These are phyloP conservation scores for Fonsecaea pedrosoi DNA, from an alignment of 2,329 filamentous ascomycete genomes.

Conservation along the genomic window DNA sequence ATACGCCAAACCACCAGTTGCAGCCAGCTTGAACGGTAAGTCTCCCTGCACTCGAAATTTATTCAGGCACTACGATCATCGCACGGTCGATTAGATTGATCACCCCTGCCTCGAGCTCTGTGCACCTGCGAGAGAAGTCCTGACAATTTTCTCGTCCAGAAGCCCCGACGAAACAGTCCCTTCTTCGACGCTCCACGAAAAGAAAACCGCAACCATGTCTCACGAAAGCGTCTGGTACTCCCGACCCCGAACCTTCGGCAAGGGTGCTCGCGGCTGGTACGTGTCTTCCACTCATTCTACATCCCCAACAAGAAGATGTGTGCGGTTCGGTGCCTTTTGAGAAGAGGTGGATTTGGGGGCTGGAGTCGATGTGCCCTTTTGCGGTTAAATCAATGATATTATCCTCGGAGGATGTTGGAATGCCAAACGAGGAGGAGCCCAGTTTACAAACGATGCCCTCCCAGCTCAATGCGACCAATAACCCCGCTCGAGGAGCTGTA, in stretches of 20 bases:
- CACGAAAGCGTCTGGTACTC: slow-evolving; percentile 99
- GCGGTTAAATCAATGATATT: neutral
- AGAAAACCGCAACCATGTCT: slow-evolving; percentile 69
- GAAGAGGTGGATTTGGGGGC: neutral
- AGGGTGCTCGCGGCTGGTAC: slow-evolving; percentile 43
- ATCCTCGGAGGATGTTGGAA: neutral
- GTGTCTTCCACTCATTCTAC: slow-evolving; percentile 11
- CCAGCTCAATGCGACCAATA: neutral
- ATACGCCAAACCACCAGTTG: slow-evolving; percentile 5
- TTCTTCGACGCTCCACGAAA: neutral
- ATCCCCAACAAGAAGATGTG: neutral
- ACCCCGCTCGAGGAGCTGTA: neutral
- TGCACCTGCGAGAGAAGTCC: neutral
- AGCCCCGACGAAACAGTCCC: neutral
- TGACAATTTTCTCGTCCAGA: slow-evolving; percentile 11
- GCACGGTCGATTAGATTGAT: neutral
- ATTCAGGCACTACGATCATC: neutral
- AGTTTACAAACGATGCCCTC: neutral
- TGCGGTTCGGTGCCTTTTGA: neutral
- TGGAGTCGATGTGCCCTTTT: neutral
- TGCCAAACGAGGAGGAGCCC: neutral
- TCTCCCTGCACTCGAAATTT: neutral
- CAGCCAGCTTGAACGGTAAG: slow-evolving; percentile 2
- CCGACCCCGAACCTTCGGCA: slow-evolving; percentile 74
- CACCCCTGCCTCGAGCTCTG: neutral